Evolutionary conservation across 306 rosid genomes (phyloP), one percentile per base, ranked within the genome.

Genomic region (Hylodesmum podocarpum): DNA sequence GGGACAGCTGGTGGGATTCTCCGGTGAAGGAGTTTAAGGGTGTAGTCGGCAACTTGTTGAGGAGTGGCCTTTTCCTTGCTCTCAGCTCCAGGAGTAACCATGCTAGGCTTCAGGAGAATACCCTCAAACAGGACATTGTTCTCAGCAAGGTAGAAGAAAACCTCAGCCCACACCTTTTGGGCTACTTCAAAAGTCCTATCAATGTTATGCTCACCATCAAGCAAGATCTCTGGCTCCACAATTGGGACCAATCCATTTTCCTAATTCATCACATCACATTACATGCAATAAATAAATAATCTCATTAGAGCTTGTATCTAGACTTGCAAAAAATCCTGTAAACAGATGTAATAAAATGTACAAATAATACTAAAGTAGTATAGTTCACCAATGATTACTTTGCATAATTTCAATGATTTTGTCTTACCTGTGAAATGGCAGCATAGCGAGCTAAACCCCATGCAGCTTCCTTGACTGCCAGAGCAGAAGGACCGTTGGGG

Each of bases 81-180:
- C 87, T 92, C 97, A 11, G 96, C 96, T 50, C 97, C 98, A 0
- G 98, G 98, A 33, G 98, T 95, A 49, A 95, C 98, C 98, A 95
- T 95, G 75, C 98, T 95, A 21, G 98, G 98, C 86, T 95, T 95
- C 69, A 95, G 91, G 80, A 95, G 98, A 76, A 95, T 92, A 63
- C 98, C 98, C 87, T 95, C 96, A 22, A 90, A 88, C 77, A 81
- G 28, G 37, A 88, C 98, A 65, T 92, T 94, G 93, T 94, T 94
- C 75, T 94, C 91, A 12, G 97, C 96, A 0, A 94, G 92, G 89
- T 90, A 92, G 89, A 75, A 92, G 91, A 94, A 92, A 12, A 92
- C 97, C 83, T 94, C 98, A 51, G 98, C 92, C 98, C 97, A 94
- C 11, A 94, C 98, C 83, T 89, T 83, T 71, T 66, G 82, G 3